phyloP scores from a whole-genome alignment of 2,329 filamentous ascomycete genomes.

The Coniochaeta sp. region DNA sequence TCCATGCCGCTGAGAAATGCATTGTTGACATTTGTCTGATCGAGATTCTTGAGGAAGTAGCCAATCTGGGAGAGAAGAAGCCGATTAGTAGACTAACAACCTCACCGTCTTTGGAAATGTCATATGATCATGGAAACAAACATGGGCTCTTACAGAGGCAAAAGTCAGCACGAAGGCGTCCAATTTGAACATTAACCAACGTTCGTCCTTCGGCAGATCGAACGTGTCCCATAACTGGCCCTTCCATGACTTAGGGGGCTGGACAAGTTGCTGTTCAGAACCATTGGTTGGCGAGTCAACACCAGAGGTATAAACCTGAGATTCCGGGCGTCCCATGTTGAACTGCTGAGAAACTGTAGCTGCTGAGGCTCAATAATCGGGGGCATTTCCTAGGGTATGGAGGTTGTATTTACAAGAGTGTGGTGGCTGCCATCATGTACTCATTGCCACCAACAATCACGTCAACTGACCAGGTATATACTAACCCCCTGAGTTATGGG shows the following conservation, averaged over 20 bases:
- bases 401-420: not conserved
- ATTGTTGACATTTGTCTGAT: constrained; percentile 17
- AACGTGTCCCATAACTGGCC: constrained; percentile 29
- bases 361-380: not conserved
- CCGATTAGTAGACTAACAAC: not conserved
- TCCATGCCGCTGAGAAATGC: constrained; percentile 20
- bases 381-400: not conserved
- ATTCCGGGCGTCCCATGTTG: constrained; percentile 7
- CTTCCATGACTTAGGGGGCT: constrained; percentile 23
- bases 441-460: not conserved
- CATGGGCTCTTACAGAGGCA: constrained; percentile 24
- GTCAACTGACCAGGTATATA: not conserved
- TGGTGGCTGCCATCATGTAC: not conserved
- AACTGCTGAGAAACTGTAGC: constrained; percentile 36
- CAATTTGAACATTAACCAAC: constrained; percentile 24
- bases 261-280: constrained; percentile 9
- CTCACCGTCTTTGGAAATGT: no score
- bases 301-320: not conserved
- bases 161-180: constrained; percentile 26
- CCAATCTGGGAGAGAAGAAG: constrained; percentile 5
- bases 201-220: constrained; percentile 23
- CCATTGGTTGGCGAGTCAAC: not conserved
- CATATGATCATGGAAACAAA: constrained; percentile 3
- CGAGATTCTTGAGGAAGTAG: constrained; percentile 19
- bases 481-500: not conserved